Evolutionary conservation across 495 filamentous ascomycete species (phyloP), one percentile per base, ranked within the genome.

Genomic region (Pyrenula massariospora): DNA sequence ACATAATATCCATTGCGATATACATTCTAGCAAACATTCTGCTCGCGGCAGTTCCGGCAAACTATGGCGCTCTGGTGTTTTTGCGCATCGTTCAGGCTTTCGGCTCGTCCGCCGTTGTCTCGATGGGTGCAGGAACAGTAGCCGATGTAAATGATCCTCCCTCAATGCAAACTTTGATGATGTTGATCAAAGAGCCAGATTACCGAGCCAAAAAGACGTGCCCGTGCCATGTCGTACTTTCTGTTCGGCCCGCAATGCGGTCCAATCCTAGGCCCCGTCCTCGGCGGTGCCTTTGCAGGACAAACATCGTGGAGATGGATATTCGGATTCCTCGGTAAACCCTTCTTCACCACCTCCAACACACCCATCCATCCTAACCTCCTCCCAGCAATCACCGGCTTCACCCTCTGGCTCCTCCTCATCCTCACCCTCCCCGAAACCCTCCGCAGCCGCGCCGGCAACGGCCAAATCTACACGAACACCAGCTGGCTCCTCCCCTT

Each of bases 361-460:
- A 47, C 15, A 23, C 57, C 22, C 48, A 11, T 24, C 23, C 48
- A 53, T 23, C 48, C 24, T 59, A 55, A 47, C 48, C 52, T 3
- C 10, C 12, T 53, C 1, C 15, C 23, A 68, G 65, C 66, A 5
- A 56, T 68, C 20, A 21, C 57, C n/a, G 54, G 57, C 8, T 53
- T 52, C 10, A 57, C 58, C 11, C 36, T 70, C 0, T 69, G 57
- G 48, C 21, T 68, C 2, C 2, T 59, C 3, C 62, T 69, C 25
- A 21, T 70, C 11, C 65, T 69, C 56, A 59, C 53, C 52, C 60
- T 67, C 3, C 68, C 66, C 1, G 68, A 70, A 58, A 70, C 68
- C 10, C 61, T 70, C 10, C 59, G 68, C 3, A 63, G 57, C 19
- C 47, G 56, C 1, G 68, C 67, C 1, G 68, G 68, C 1, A 66